phyloP scores from a whole-genome alignment of 768 basidiomycete species.

The Imleria badia region DNA sequence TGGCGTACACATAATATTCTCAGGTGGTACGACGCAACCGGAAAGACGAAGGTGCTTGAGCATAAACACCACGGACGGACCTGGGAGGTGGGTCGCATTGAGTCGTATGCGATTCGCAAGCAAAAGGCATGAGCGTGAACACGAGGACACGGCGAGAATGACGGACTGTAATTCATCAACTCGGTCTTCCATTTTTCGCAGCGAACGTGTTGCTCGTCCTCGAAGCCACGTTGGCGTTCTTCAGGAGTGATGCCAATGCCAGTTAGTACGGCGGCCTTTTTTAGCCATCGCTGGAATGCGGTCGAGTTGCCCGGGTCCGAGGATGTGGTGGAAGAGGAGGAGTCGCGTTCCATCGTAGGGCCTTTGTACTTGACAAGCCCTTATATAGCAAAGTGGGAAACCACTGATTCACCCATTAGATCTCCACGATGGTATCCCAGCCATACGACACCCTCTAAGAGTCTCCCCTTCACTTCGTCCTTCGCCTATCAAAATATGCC shows the following conservation, averaged over 20 bases:
- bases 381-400: constrained; percentile 12
- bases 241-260: constrained; percentile 50
- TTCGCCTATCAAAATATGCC: no score
- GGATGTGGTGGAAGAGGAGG: constrained; percentile 22
- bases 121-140: constrained; percentile 2
- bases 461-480: constrained; percentile 95
- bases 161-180: constrained; percentile 69
- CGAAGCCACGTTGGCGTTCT: constrained; percentile 37
- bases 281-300: constrained; percentile 53
- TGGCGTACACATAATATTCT: constrained; percentile 80
- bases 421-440: no score
- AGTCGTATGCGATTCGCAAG: constrained; percentile 6
- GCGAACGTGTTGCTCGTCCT: constrained; percentile 38
- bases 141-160: constrained; percentile 8
- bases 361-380: neutral
- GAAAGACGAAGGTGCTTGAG: constrained; percentile 81
- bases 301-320: constrained; percentile 22
- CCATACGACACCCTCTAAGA: no score
- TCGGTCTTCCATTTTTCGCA: constrained; percentile 74
- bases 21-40: constrained; percentile 66
- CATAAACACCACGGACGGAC: constrained; percentile 88
- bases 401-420: no score
- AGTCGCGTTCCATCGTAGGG: constrained; percentile 31
- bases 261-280: constrained; percentile 46
- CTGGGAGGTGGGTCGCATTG: constrained; percentile 41